Evolutionary conservation across 73 alveolate genomes (phyloP), one percentile per base, ranked within the genome.

Genomic region (Paramecium caudatum): DNA sequence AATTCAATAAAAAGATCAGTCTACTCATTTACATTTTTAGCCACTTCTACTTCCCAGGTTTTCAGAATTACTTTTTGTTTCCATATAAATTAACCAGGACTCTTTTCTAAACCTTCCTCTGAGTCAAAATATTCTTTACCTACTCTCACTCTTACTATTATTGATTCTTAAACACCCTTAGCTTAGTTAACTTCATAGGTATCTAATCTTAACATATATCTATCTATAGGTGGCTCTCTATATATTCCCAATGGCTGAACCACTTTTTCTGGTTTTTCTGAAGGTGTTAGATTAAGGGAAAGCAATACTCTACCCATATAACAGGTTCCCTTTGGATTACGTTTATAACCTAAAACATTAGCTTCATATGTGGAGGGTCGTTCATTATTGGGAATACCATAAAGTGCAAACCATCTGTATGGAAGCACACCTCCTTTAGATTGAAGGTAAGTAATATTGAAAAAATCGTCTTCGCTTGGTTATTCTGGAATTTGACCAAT

Each of bases 401-500:
- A 96, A 0, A 96, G 90, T 81, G 95, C 85, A 50, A 95, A 45
- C 98, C 99, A 96, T 61, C 96, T 86, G 30, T 78, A 43, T 47
- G 94, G 90, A 95, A 97, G 91, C 13, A 86, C 91, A 1, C 99
- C 99, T 55, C 98, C 99, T 33, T 90, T 87, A 36, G 97, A 49
- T 25, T 91, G 96, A 43, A 97, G 70, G 32, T 90, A 96, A 36
- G 96, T 65, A 16, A 97, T 93, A 91, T 97, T 97, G 82, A 96
- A 97, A 78, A 49, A 93, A 62, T 97, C 99, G 69, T 61, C 37
- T 17, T 93, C 95, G 16, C 91, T 80, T 0, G 98, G 99, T 34
- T 88, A 55, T 82, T 97, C 99, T 1, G 99, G 99, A n/a, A 97
- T 91, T 27, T 95, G 91, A 9, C 98, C 98, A 17, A 97, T 90